A percentile compares a stretch with the other conserved stretches of the same genome.
Evolutionary conservation across 164 flowering plant species (phyloP).

Genomic region (Taxillus chinensis): DNA sequence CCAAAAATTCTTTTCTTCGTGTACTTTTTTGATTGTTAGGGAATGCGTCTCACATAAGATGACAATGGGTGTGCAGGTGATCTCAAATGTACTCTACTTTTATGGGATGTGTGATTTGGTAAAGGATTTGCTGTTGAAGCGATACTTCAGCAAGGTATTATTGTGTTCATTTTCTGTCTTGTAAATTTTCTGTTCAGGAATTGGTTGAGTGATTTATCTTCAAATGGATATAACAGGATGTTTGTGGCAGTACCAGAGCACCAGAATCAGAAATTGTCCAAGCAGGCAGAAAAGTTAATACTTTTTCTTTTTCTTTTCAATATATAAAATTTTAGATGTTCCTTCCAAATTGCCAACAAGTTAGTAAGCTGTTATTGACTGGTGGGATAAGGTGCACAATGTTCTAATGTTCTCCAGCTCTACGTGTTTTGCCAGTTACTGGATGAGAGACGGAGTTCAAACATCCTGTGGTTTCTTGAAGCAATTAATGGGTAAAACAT

Average conservation of each 20-base stretch:
- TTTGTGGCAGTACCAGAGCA: not conserved
- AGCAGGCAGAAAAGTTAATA: conserved; percentile 3
- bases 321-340: too few species aligned
- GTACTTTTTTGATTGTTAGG: not conserved
- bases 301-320: not conserved
- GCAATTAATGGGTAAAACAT: conserved; percentile 3
- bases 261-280: conserved; percentile 2
- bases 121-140: not conserved
- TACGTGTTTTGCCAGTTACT: not conserved
- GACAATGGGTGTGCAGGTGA: not conserved
- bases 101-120: conserved; percentile 1
- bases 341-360: too few species aligned
- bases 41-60: not conserved
- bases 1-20: not conserved
- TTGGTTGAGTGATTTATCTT: not conserved
- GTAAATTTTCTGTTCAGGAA: not conserved
- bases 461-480: conserved; percentile 1
- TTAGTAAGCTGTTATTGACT: too few species aligned
- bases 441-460: conserved; percentile 1
- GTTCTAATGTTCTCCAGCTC: not conserved
- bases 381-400: not conserved
- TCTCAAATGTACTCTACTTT: conserved; percentile 6
- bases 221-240: conserved; percentile 1
- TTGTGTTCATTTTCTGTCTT: not conserved
- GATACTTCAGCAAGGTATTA: conserved; percentile 6